phyloP scores from a whole-genome alignment of 345 rosid genomes.

The Hibiscus trionum region DNA sequence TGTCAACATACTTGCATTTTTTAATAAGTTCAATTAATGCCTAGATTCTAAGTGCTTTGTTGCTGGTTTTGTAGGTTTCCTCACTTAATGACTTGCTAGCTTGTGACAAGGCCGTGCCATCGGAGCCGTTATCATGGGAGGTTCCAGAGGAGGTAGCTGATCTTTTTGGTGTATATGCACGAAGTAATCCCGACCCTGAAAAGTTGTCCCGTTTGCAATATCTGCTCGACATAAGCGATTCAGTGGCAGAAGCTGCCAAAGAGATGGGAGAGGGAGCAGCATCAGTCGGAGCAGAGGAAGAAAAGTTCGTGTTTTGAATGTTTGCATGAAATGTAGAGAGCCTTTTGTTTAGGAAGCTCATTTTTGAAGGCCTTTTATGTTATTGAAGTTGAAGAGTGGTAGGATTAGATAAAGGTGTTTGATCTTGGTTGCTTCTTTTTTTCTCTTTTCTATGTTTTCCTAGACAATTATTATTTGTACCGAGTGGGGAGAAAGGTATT shows the following conservation, averaged over 20 bases:
- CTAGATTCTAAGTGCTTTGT: not conserved
- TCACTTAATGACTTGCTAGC: slow-evolving; percentile 81
- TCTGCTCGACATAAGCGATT: slow-evolving; percentile 70
- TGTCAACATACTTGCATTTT: not conserved
- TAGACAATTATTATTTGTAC: not conserved
- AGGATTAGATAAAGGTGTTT: not conserved
- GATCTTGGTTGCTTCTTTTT: slow-evolving; percentile 11
- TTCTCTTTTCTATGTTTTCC: not conserved
- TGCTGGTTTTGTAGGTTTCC: slow-evolving; percentile 43
- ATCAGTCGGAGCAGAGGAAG: slow-evolving; percentile 52
- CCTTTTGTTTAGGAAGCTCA: not conserved
- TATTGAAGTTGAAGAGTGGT: not conserved
- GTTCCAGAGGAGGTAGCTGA: slow-evolving; percentile 71
- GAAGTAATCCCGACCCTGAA: slow-evolving; percentile 58
- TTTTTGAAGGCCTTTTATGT: not conserved
- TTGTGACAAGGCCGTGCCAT: slow-evolving; percentile 90
- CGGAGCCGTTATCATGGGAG: slow-evolving; percentile 83
- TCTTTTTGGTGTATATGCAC: slow-evolving; percentile 53
- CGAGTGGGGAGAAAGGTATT: not conserved
- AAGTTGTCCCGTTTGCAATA: slow-evolving; percentile 74
- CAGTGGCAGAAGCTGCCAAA: slow-evolving; percentile 47
- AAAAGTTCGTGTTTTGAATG: slow-evolving; percentile 52
- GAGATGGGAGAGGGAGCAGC: slow-evolving; percentile 47
- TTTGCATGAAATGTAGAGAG: not conserved
- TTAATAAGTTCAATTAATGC: not conserved